A percentile compares a stretch with the other conserved stretches of the same genome.
Evolutionary conservation across 257 asterid species (phyloP).

Genomic region (Rehmannia glutinosa): DNA sequence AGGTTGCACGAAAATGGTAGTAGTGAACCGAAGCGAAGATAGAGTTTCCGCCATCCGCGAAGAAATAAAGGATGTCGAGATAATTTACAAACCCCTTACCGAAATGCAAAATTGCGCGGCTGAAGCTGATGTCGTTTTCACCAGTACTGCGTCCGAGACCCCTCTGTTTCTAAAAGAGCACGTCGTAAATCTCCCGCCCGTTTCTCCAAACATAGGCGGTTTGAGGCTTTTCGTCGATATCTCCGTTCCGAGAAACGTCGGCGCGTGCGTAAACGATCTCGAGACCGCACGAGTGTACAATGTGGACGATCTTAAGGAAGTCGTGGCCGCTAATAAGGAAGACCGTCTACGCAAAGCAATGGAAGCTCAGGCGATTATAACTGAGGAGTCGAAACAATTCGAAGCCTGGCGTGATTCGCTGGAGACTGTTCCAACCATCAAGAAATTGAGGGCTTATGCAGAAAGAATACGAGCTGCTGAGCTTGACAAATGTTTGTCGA

Average conservation of each 20-base stretch:
- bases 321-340: constrained; percentile 93
- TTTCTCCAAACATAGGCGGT: constrained; percentile 42
- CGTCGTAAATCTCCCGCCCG: constrained; percentile 50
- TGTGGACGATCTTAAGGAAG: constrained; percentile 93
- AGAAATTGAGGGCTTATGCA: constrained; percentile 87
- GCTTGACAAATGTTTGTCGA: constrained; percentile 84
- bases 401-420: constrained; percentile 95
- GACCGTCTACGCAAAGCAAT: constrained; percentile 80
- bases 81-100: constrained; percentile 59
- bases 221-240: constrained; percentile 74
- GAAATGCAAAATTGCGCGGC: constrained; percentile 62
- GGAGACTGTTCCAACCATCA: constrained; percentile 92
- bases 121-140: constrained; percentile 80
- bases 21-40: constrained; percentile 75
- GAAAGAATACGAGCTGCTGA: constrained; percentile 83
- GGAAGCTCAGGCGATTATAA: constrained; percentile 85
- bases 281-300: constrained; percentile 71
- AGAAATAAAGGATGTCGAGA: constrained; percentile 66
- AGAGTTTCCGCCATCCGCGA: constrained; percentile 72
- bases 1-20: constrained; percentile 88
- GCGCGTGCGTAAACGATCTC: constrained; percentile 69
- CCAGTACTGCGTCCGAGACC: constrained; percentile 81
- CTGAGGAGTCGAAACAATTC: constrained; percentile 79
- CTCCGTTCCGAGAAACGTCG: constrained; percentile 91
- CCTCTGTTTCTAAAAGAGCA: constrained; percentile 67